phyloP scores from a whole-genome alignment of 305 asterid species.

The Fraxinus sp. region DNA sequence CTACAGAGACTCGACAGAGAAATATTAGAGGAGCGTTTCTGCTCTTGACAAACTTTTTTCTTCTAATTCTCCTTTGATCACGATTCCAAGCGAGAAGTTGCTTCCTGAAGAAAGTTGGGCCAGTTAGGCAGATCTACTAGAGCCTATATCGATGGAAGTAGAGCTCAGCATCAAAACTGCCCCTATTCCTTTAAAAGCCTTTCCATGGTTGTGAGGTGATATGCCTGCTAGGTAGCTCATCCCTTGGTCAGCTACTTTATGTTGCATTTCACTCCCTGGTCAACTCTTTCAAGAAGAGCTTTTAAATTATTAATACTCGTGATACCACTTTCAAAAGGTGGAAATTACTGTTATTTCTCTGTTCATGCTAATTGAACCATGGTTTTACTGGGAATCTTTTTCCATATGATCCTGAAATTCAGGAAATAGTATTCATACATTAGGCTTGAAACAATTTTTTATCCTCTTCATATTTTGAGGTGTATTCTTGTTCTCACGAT shows the following conservation, averaged over 20 bases:
- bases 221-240: neutral
- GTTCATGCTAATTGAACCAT: neutral
- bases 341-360: neutral
- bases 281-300: neutral
- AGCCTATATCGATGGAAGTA: neutral
- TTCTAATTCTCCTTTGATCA: neutral
- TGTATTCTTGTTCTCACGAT: neutral
- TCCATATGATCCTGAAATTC: neutral
- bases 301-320: neutral
- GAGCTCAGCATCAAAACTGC: neutral
- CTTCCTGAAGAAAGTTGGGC: neutral
- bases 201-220: neutral
- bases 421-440: neutral
- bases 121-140: conserved; percentile 1
- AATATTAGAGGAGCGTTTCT: neutral
- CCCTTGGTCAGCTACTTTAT: neutral
- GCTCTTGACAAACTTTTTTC: neutral
- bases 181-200: neutral
- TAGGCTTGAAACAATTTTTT: neutral
- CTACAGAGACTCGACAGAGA: neutral
- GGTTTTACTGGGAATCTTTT: neutral
- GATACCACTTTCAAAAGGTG: neutral
- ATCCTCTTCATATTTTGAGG: neutral
- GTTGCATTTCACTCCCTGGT: neutral
- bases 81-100: neutral